Evolutionary conservation across 495 filamentous ascomycete genomes (phyloP).

Genomic region (Lasiosphaeria miniovina): DNA sequence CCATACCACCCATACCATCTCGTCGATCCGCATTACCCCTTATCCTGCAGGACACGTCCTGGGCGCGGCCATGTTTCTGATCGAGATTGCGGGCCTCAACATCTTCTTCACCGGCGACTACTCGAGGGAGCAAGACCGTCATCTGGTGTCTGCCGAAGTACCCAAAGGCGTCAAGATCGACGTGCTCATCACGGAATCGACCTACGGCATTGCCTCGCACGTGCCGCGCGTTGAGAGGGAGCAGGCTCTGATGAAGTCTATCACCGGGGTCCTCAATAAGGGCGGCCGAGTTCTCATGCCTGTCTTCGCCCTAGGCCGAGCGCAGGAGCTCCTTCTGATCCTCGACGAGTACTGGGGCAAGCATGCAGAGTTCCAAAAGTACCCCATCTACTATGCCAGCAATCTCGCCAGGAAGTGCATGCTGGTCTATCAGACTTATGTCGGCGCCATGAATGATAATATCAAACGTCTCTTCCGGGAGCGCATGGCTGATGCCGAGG

Average conservation of each 20-base stretch:
- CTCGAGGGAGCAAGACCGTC: conserved; percentile 87
- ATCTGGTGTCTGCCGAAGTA: conserved; percentile 87
- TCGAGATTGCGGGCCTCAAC: conserved; percentile 93
- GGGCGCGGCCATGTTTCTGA: conserved; percentile 96
- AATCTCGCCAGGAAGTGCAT: conserved; percentile 94
- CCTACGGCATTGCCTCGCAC: conserved; percentile 90
- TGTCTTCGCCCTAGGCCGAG: conserved; percentile 89
- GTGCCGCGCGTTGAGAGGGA: conserved; percentile 86
- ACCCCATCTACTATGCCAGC: conserved; percentile 94
- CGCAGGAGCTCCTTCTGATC: conserved; percentile 91
- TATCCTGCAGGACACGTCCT: conserved; percentile 96
- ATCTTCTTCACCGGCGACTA: conserved; percentile 98
- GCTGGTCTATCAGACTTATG: conserved; percentile 97
- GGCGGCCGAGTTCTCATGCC: conserved; percentile 92
- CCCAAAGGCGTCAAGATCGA: conserved; percentile 84
- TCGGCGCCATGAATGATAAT: conserved; percentile 97
- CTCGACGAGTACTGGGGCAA: conserved; percentile 94
- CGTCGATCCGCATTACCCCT: conserved; percentile 91
- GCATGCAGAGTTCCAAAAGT: conserved; percentile 79
- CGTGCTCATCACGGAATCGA: conserved; percentile 94
- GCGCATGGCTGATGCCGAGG: conserved; percentile 82
- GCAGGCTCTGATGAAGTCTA: conserved; percentile 87
- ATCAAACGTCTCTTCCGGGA: conserved; percentile 88
- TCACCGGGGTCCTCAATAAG: conserved; percentile 82
- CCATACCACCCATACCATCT: conserved; percentile 94